Base-by-base conservation (phyloP, 306 rosid genomes). In the Lablab purpureus region DNA sequence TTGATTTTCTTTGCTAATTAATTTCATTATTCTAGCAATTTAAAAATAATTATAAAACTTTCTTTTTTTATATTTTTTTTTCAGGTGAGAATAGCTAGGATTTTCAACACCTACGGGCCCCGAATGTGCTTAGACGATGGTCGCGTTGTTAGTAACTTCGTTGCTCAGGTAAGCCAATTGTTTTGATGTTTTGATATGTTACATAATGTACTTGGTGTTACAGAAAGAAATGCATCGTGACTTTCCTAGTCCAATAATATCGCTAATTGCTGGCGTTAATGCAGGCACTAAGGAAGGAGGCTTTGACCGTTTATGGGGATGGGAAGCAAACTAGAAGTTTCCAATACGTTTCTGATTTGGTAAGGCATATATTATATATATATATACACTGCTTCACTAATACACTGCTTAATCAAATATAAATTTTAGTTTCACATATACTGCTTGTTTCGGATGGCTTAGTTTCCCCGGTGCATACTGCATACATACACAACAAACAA, bases 101-200 rank as follows among this genome's bases (percentile, higher is more conserved):
- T 56, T 56, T 56, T 56, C 64, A 56, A 56, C 64, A 56, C 64
- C n/a, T 56, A 56, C 34, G 64, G 64, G n/a, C 64, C 64, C 12
- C 34, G 64, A 11, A 56, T 56, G 64, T 56, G 64, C 36, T 56
- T 56, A 56, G 64, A 56, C 14, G 64, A 56, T 23, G 64, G 64
- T 56, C 34, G 64, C 18, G 64, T 56, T 25, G 64, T 56, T 56
- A 56, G 64, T 56, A 56, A 56, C 64, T 56, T 56, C 34, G 64
- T 56, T 5, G 64, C 34, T 56, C 64, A 56, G 64, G 64, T 55
- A 10, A 56, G 30, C 7, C 32, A 22, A 1, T 55, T 4, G n/a
- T 25, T 56, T 56, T 11, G n/a, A 54, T 21, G 28, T 10, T 11
- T 54, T 14, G 30, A 54, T 50, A 2, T 2, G 13, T 19, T 7